phyloP scores from a whole-genome alignment of 2,329 filamentous ascomycete genomes.

The Epichloe sylvatica region DNA sequence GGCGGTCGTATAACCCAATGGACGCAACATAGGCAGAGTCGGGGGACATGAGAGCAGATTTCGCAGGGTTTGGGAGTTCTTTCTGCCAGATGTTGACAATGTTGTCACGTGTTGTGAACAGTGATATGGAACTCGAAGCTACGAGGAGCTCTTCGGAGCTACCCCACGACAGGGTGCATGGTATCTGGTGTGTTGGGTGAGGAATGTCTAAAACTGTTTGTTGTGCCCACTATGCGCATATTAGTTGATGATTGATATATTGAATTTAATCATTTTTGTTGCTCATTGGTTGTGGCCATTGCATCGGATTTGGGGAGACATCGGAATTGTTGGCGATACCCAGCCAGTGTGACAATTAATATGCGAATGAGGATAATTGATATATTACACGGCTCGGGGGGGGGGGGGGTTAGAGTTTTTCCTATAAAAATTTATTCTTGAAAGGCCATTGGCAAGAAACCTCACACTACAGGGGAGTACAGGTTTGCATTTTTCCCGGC shows the following conservation, averaged over 20 bases:
- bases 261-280: no score
- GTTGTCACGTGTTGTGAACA: conserved; percentile 44
- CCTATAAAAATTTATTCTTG: no score
- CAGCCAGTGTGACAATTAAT: no score
- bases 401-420: no score
- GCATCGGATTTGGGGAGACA: no score
- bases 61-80: conserved; percentile 55
- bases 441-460: no score
- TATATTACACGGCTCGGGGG: neutral
- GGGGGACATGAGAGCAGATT: conserved; percentile 66
- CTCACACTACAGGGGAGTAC: no score
- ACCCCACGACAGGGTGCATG: conserved; percentile 65
- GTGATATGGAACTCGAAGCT: conserved; percentile 52
- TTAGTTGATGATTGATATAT: conserved; percentile 8
- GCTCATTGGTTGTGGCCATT: no score
- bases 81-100: conserved; percentile 58
- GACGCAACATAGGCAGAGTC: conserved; percentile 81
- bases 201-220: conserved; percentile 45
- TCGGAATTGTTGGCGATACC: no score
- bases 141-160: conserved; percentile 71
- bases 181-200: conserved; percentile 19
- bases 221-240: conserved; percentile 40
- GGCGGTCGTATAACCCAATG: conserved; percentile 59
- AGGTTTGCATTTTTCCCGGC: conserved; percentile 80
- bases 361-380: no score